phyloP scores from a whole-genome alignment of 2,329 filamentous ascomycete genomes.

The Orbilia brochopaga region DNA sequence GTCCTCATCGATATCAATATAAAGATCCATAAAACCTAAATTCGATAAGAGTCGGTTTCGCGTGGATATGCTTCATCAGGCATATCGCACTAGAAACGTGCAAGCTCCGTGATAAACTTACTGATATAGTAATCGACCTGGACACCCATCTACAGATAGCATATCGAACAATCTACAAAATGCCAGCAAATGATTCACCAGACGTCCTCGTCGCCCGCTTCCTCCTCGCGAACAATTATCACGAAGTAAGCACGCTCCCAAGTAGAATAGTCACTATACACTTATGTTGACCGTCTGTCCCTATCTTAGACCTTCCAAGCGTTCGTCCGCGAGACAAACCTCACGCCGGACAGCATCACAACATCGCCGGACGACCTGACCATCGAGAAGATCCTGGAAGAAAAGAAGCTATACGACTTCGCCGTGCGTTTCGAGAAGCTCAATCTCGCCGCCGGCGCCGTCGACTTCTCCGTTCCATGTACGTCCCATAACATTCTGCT shows the following conservation, averaged over 20 bases:
- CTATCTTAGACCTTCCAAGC: slow-evolving; percentile 51
- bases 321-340: slow-evolving; percentile 54
- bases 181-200: slow-evolving; percentile 57
- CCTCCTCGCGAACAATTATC: slow-evolving; percentile 58
- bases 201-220: slow-evolving; percentile 60
- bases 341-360: slow-evolving; percentile 49
- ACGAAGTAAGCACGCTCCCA: slow-evolving; percentile 57
- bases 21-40: too few species aligned
- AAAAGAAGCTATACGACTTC: slow-evolving; percentile 54
- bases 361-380: slow-evolving; percentile 51
- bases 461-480: slow-evolving; percentile 53
- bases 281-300: not conserved
- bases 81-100: too few species aligned
- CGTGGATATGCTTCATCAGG: too few species aligned
- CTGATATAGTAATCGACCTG: too few species aligned
- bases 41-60: too few species aligned
- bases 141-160: too few species aligned
- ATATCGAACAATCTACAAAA: too few species aligned
- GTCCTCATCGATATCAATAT: too few species aligned
- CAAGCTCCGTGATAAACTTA: too few species aligned
- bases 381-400: slow-evolving; percentile 54
- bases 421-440: slow-evolving; percentile 53
- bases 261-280: too few species aligned
- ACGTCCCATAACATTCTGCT: slow-evolving; percentile 58
- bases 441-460: slow-evolving; percentile 46